Evolutionary conservation across 1,284 basidiomycete species (phyloP).

Genomic region (Tilletia setariae): DNA sequence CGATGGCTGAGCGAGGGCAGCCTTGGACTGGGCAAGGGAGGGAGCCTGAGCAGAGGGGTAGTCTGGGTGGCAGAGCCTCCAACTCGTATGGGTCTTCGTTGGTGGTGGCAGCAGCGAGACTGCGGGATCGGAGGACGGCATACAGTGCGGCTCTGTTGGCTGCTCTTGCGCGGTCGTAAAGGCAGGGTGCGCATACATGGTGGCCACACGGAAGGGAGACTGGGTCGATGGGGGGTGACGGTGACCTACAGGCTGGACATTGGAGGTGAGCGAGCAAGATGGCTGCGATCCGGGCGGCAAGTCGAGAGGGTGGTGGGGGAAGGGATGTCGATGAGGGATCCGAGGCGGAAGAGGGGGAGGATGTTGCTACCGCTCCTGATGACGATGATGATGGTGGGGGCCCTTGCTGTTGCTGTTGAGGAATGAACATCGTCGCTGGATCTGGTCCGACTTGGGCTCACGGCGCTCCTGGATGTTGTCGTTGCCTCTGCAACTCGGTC

Average conservation of each 20-base stretch:
- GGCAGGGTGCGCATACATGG: conserved; percentile 38
- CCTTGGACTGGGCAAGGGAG: conserved; percentile 37
- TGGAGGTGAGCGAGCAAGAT: conserved; percentile 28
- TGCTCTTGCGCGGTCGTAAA: conserved; percentile 12
- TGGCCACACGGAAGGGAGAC: conserved; percentile 47
- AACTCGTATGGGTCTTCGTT: conserved; percentile 22
- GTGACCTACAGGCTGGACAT: conserved; percentile 30
- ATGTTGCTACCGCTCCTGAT: no score
- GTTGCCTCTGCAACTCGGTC: no score
- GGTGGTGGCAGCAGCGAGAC: conserved; percentile 18
- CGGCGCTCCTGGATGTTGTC: no score
- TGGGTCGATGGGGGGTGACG: conserved; percentile 32
- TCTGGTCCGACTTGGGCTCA: no score
- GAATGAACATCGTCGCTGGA: no score
- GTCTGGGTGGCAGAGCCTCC: conserved; percentile 31
- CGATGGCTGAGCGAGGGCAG: conserved; percentile 42
- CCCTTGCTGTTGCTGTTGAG: no score
- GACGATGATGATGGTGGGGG: no score
- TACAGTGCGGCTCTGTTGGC: conserved; percentile 13
- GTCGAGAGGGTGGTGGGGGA: neutral
- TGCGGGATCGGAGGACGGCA: neutral
- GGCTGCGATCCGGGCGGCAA: neutral
- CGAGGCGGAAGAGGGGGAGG: neutral
- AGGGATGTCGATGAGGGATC: neutral
- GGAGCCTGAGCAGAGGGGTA: conserved; percentile 39